Conservation (phyloP, 192 early-diverging fungal species). For the Backusella liffmaniae region DNA sequence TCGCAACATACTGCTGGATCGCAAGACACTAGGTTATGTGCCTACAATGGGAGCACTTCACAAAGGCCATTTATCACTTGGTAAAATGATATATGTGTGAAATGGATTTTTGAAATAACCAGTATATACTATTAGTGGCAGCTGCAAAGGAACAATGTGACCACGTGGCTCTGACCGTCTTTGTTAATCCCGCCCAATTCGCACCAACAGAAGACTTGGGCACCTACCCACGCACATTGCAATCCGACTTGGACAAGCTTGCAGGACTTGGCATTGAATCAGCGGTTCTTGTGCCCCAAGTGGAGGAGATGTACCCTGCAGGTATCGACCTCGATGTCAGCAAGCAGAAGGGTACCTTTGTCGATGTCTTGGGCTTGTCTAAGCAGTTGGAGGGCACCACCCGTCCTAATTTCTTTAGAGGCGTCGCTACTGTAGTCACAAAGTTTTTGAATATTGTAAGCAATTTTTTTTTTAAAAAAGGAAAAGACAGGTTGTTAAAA, state of each 20-base stretch:
- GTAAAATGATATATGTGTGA: conserved; percentile 28
- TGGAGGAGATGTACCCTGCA: conserved; percentile 89
- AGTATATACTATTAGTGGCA: conserved; percentile 1
- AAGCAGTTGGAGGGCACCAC: conserved; percentile 93
- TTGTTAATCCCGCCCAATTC: conserved; percentile 99
- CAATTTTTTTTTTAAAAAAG: not conserved
- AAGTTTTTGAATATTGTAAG: conserved; percentile 88
- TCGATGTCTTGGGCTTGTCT: conserved; percentile 85
- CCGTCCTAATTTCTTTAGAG: conserved; percentile 95
- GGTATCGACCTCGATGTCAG: conserved; percentile 82
- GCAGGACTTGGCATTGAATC: conserved; percentile 48
- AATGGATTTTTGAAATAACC: no score
- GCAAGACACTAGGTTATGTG: conserved; percentile 82
- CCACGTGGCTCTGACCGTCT: conserved; percentile 80
- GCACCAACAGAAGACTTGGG: conserved; percentile 93
- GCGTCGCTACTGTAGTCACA: conserved; percentile 92
- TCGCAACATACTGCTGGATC: conserved; percentile 43
- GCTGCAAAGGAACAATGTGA: conserved; percentile 62
- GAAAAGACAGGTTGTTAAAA: no score
- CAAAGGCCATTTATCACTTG: conserved; percentile 80
- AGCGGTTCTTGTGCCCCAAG: conserved; percentile 63
- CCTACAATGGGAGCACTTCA: conserved; percentile 99
- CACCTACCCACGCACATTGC: conserved; percentile 86
- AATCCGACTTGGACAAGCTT: conserved; percentile 72
- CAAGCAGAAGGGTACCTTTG: conserved; percentile 87